Evolutionary conservation across 2,329 filamentous ascomycete genomes (phyloP).

Genomic region (Neophaeococcomyces mojaviensis): DNA sequence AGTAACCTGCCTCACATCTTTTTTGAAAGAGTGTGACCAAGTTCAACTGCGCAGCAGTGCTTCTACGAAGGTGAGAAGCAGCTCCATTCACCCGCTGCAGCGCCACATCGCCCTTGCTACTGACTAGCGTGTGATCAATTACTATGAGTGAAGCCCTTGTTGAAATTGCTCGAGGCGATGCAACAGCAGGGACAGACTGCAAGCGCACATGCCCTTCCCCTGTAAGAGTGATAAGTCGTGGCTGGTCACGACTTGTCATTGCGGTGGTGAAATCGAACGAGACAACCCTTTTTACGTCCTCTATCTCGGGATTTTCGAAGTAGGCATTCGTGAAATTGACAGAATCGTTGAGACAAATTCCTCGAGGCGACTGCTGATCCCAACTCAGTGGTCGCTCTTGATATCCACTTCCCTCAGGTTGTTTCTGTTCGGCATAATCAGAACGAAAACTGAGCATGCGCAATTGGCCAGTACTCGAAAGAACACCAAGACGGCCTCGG

Average conservation of each 20-base stretch:
- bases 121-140: no score
- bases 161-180: slow-evolving; percentile 13
- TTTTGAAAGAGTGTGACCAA: slow-evolving; percentile 19
- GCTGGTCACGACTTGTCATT: slow-evolving; percentile 37
- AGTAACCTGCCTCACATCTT: slow-evolving; percentile 49
- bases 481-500: slow-evolving; percentile 50
- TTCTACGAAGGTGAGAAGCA: no score
- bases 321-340: slow-evolving; percentile 39
- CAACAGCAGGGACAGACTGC: slow-evolving; percentile 27
- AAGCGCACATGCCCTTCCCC: slow-evolving; percentile 46
- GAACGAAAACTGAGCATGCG: slow-evolving; percentile 50
- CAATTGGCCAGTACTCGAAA: slow-evolving; percentile 53
- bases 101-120: no score
- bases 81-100: no score
- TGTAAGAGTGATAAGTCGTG: slow-evolving; percentile 46
- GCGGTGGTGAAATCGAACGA: slow-evolving; percentile 55
- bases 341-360: slow-evolving; percentile 39
- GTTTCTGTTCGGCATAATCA: slow-evolving; percentile 38
- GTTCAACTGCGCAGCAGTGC: background rate
- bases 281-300: slow-evolving; percentile 45
- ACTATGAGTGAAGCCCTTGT: slow-evolving; percentile 11
- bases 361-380: slow-evolving; percentile 34
- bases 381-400: slow-evolving; percentile 23
- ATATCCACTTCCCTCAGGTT: slow-evolving; percentile 29
- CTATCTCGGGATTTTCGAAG: slow-evolving; percentile 37